phyloP scores from a whole-genome alignment of 2,329 filamentous ascomycete species.

The Xylaria sp. region DNA sequence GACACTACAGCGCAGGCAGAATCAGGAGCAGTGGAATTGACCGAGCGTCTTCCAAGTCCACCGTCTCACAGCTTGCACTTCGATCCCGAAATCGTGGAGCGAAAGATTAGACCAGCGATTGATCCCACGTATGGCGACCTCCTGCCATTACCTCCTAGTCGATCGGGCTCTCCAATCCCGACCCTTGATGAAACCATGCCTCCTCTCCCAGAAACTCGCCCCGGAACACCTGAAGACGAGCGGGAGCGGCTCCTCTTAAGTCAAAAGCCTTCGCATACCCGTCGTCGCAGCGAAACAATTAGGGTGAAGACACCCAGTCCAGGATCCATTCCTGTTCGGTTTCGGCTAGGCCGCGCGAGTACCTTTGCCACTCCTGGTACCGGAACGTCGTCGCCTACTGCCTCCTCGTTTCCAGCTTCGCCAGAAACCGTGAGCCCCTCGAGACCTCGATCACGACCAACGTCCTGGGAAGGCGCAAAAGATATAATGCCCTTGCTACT shows the following conservation, averaged over 20 bases:
- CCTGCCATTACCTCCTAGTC: conserved; percentile 58
- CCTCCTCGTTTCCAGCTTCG: conserved; percentile 30
- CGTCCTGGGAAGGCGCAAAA: conserved; percentile 57
- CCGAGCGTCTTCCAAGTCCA: conserved; percentile 21
- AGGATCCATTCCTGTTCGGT: conserved; percentile 53
- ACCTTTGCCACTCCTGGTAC: conserved; percentile 35
- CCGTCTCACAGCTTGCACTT: conserved; percentile 36
- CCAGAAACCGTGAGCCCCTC: conserved; percentile 33
- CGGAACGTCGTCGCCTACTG: conserved; percentile 33
- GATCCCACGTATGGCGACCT: conserved; percentile 62
- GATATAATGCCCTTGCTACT: conserved; percentile 81
- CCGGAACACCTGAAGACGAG: conserved; percentile 48
- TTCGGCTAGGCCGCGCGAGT: conserved; percentile 44
- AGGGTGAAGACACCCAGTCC: conserved; percentile 50
- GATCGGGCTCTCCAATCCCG: conserved; percentile 44
- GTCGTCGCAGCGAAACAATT: conserved; percentile 46
- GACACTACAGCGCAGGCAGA: conserved; percentile 40
- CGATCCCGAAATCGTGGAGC: conserved; percentile 54
- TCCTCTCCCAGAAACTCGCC: conserved; percentile 54
- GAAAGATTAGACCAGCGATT: conserved; percentile 58
- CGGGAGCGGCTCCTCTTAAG: conserved; percentile 34
- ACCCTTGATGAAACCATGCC: conserved; percentile 40
- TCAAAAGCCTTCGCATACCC: conserved; percentile 40
- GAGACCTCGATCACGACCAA: conserved; percentile 45
- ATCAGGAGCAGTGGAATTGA: conserved; percentile 22